Conservation (phyloP, 352 stramenopile species). For the Globisporangium perplexum region DNA sequence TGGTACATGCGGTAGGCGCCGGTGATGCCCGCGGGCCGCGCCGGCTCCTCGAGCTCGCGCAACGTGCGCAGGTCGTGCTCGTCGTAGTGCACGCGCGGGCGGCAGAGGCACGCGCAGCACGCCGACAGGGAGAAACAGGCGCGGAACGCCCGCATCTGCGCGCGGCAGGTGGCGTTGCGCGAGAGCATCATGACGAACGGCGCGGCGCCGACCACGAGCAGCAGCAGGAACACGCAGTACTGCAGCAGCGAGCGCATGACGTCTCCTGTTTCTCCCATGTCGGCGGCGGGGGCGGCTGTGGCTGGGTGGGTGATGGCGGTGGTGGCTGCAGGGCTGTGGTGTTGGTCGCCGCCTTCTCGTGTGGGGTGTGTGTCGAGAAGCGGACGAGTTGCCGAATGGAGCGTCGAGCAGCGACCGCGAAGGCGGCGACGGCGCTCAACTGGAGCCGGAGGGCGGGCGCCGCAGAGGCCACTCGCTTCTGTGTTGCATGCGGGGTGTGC, state of each 20-base stretch:
- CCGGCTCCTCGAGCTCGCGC: constrained; percentile 40
- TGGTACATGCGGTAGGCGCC: constrained; percentile 55
- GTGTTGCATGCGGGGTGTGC: neutral
- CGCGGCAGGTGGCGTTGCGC: constrained; percentile 29
- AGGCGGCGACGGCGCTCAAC: no score
- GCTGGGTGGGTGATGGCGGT: neutral
- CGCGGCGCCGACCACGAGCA: constrained; percentile 34
- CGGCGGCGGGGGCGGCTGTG: neutral
- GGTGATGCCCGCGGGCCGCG: constrained; percentile 38
- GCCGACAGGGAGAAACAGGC: constrained; percentile 17
- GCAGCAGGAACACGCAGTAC: constrained; percentile 36
- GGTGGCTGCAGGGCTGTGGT: neutral
- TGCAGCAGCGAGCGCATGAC: constrained; percentile 33
- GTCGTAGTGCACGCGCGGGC: constrained; percentile 41
- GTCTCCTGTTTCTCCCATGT: constrained; percentile 10
- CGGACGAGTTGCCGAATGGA: neutral
- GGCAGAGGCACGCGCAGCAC: constrained; percentile 12
- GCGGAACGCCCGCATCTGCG: constrained; percentile 28
- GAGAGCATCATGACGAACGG: constrained; percentile 46
- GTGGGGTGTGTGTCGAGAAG: neutral
- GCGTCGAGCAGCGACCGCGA: neutral
- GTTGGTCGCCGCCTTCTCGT: neutral
- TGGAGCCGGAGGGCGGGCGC: no score
- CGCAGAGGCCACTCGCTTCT: no score
- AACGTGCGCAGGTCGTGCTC: constrained; percentile 46